Percentiles rank a stretch among this genome's conserved stretches.
These are phyloP conservation scores for Plasmodium inui DNA, from an alignment of 169 alveolate species.

Conservation along the genomic window DNA sequence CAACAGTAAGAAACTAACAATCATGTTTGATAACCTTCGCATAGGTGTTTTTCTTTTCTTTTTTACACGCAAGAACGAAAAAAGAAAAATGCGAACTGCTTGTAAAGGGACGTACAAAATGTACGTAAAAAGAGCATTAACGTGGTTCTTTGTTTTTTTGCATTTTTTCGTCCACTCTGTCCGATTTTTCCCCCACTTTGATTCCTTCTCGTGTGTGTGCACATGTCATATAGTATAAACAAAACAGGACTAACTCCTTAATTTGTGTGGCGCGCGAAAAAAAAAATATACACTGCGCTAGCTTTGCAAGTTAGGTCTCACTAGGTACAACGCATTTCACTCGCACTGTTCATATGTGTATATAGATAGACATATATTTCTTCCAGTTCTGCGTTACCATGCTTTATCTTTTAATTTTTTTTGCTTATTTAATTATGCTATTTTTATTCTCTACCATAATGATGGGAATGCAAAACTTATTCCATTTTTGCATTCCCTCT, in stretches of 20 bases:
- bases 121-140: neutral
- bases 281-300: neutral
- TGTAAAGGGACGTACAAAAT: neutral
- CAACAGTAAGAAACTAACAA: neutral
- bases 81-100: neutral
- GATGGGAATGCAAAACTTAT: slow-evolving; percentile 1
- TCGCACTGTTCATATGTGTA: neutral
- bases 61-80: neutral
- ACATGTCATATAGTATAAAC: neutral
- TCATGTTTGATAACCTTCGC: neutral
- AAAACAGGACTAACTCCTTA: neutral
- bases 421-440: neutral
- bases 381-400: neutral
- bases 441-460: neutral
- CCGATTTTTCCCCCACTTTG: neutral
- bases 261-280: neutral
- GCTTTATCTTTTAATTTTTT: neutral
- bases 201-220: neutral
- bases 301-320: neutral
- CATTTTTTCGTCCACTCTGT: neutral
- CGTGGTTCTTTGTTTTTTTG: neutral
- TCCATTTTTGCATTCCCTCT: neutral
- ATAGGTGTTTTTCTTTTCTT: neutral
- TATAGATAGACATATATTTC: neutral
- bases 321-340: slow-evolving; percentile 23